Evolutionary conservation across 148 eudicot species (phyloP).

Genomic region (Rhododendron henanense): DNA sequence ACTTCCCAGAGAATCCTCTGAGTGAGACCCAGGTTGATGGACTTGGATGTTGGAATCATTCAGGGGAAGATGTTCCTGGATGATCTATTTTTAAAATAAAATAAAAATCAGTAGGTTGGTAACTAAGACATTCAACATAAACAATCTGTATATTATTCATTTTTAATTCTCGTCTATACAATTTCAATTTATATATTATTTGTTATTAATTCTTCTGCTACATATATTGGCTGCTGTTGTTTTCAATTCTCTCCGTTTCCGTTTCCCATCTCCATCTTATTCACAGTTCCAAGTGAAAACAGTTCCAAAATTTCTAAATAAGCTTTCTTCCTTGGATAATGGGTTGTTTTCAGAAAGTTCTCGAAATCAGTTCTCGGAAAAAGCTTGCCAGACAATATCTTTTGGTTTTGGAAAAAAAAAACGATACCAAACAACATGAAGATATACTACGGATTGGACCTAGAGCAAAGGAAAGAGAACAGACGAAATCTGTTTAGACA

Average conservation of each 20-base stretch:
- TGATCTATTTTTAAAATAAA: conserved; percentile 18
- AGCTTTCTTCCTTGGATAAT: neutral
- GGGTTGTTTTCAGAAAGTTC: neutral
- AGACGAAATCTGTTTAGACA: neutral
- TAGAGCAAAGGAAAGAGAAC: neutral
- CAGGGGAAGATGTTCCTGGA: conserved; percentile 56
- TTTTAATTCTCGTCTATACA: neutral
- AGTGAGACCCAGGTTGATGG: conserved; percentile 25
- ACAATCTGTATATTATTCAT: neutral
- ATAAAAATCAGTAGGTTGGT: neutral
- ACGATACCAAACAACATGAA: neutral
- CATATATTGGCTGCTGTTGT: neutral
- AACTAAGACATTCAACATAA: neutral
- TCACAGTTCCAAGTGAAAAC: neutral
- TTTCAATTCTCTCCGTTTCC: neutral
- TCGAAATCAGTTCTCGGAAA: neutral
- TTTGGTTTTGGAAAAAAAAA: neutral
- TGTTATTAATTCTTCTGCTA: neutral
- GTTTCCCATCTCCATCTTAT: neutral
- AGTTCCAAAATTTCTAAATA: neutral
- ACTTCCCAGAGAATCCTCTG: conserved; percentile 32
- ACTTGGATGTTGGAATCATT: conserved; percentile 40
- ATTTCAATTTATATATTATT: neutral
- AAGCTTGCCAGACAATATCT: neutral
- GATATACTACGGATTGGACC: neutral